Percentiles rank a stretch among this genome's conserved stretches.
Conservation (phyloP, 345 rosid genomes). For the Salix suchowensis region DNA sequence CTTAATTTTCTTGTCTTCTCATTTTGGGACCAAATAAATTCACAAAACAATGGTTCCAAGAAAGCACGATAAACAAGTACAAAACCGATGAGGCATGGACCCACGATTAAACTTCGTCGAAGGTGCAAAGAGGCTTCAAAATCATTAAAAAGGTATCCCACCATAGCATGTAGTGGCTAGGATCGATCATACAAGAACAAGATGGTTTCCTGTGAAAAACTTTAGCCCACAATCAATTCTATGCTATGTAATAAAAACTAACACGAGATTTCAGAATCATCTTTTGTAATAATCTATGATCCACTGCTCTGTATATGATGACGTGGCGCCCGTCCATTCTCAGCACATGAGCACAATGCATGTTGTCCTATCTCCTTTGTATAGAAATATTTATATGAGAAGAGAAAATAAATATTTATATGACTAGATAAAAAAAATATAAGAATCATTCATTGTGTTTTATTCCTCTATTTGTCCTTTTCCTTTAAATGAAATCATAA, state of each 20-base stretch:
- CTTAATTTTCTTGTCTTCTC: background rate
- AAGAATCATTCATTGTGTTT: background rate
- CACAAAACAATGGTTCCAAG: background rate
- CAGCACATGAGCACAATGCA: background rate
- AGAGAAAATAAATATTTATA: background rate
- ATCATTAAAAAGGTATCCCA: background rate
- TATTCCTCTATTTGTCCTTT: no score
- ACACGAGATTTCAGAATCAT: background rate
- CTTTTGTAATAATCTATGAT: background rate
- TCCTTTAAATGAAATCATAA: background rate
- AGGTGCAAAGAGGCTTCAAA: constrained; percentile 19
- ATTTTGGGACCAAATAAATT: background rate
- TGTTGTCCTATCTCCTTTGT: no score
- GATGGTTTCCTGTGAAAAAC: background rate
- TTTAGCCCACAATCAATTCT: background rate
- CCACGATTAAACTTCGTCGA: constrained; percentile 25
- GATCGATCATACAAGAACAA: background rate
- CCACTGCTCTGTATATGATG: background rate
- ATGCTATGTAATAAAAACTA: background rate
- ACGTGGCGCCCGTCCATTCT: background rate
- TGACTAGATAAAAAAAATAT: no score
- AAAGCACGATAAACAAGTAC: background rate
- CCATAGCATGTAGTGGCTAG: no score
- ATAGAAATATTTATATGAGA: no score
- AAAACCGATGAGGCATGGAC: background rate